Conservation (phyloP, 2,329 filamentous ascomycete genomes). For the Aspergillus sp. region DNA sequence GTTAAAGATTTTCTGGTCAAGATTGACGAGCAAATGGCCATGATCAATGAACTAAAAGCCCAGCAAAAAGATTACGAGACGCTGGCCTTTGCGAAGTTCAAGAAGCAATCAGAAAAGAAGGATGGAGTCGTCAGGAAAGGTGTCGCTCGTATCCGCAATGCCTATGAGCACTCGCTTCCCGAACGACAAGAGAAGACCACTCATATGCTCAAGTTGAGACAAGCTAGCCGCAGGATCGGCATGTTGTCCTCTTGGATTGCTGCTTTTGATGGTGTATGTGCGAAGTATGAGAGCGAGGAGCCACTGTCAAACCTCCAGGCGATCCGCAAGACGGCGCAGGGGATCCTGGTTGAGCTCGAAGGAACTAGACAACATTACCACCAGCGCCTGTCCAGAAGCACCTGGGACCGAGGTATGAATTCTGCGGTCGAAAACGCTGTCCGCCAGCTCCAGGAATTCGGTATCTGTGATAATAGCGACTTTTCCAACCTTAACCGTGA, state of each 20-base stretch:
- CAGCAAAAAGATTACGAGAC: constrained; percentile 85
- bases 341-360: constrained; percentile 81
- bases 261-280: constrained; percentile 77
- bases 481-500: constrained; percentile 66
- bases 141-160: constrained; percentile 64
- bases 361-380: constrained; percentile 84
- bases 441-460: constrained; percentile 64
- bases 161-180: constrained; percentile 68
- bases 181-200: constrained; percentile 72
- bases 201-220: constrained; percentile 71
- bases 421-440: constrained; percentile 80
- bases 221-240: constrained; percentile 74
- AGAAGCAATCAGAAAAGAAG: constrained; percentile 80
- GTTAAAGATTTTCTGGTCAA: constrained; percentile 99
- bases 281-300: constrained; percentile 58
- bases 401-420: constrained; percentile 82
- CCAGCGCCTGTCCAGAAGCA: constrained; percentile 66
- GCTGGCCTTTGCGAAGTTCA: constrained; percentile 76
- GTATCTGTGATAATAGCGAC: constrained; percentile 57
- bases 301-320: constrained; percentile 57
- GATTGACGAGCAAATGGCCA: constrained; percentile 95
- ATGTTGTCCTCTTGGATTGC: constrained; percentile 88
- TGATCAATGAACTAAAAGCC: constrained; percentile 90
- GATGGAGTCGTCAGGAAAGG: constrained; percentile 68
- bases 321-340: constrained; percentile 80